Evolutionary conservation across 2,329 filamentous ascomycete species (phyloP), one percentile per base, ranked within the genome.

Genomic region (Aspergillus pseudoglaucus): DNA sequence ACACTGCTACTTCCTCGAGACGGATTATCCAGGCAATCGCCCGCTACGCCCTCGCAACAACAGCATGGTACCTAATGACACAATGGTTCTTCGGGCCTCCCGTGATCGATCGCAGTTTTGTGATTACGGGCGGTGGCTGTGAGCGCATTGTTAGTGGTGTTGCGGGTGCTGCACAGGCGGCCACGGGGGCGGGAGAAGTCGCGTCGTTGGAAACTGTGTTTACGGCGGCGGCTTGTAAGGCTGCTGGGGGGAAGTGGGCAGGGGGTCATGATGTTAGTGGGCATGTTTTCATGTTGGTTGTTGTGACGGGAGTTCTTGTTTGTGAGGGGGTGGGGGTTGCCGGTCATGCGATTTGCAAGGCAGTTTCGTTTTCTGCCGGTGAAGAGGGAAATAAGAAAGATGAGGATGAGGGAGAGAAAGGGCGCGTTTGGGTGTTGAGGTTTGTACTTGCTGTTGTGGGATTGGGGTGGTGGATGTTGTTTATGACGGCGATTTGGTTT

Each of bases 401-500:
- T 48, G 53, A 56, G 12, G 59, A 61, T 32, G 54, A 54, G 20
- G 55, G 51, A 8, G 48, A 44, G 12, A 48, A 59, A 46, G 57
- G 80, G 77, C 7, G 70, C 72, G 85, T 55, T 79, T 83, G 53
- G 70, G 71, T 60, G 56, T 72, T 57, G 52, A 79, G 64, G 64
- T 69, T 75, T 48, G 67, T 71, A 4, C 68, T 78, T 20, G 77
- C 63, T 0, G 81, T 96, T 22, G 78, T 86, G 15, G 83, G 70
- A 0, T 60, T 96, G 62, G 88, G 85, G 62, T 80, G 84, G 74
- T 97, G 93, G 88, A 98, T 98, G 93, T 70, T 98, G 65, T 76
- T 97, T 52, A 98, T 98, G 93, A 98, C 93, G 37, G 90, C 90
- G 2, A 90, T 94, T 35, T 98, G 91, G 76, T 98, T 98, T 63